Percentiles rank a stretch among this genome's conserved stretches.
These are phyloP conservation scores for Saturnispora besseyi DNA, from an alignment of 805 yeast species.

Conservation along the genomic window DNA sequence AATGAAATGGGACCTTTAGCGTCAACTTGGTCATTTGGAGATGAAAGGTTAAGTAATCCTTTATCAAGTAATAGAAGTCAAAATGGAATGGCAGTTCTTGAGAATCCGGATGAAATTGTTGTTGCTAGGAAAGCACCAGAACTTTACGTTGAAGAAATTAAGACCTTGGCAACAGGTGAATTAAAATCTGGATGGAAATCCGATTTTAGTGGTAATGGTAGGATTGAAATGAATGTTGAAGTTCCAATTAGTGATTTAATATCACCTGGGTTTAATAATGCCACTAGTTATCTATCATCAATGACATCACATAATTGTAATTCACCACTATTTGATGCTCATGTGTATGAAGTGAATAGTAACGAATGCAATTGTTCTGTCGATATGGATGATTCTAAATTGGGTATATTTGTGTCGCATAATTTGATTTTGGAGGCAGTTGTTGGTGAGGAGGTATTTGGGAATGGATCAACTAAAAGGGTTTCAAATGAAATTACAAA, in stretches of 20 bases:
- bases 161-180: conserved; percentile 71
- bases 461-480: conserved; percentile 13
- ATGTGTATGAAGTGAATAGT: conserved; percentile 25
- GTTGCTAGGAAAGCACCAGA: conserved; percentile 10
- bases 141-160: conserved; percentile 60
- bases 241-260: conserved; percentile 51
- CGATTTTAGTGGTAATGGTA: conserved; percentile 72
- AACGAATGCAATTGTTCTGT: conserved; percentile 48
- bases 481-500: neutral
- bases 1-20: conserved; percentile 4
- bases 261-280: conserved; percentile 36
- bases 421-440: conserved; percentile 75
- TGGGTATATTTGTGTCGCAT: conserved; percentile 73
- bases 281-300: conserved; percentile 21
- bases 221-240: conserved; percentile 70
- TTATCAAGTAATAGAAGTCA: neutral
- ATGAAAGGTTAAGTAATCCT: neutral
- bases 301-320: conserved; percentile 29
- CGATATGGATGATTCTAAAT: conserved; percentile 72
- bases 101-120: conserved; percentile 15
- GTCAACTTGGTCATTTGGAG: conserved; percentile 1
- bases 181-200: conserved; percentile 92
- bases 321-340: conserved; percentile 23
- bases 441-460: conserved; percentile 83
- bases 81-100: neutral